Evolutionary conservation across 139 green algal species (phyloP), one percentile per base, ranked within the genome.

Genomic region (Chlorella sp.): DNA sequence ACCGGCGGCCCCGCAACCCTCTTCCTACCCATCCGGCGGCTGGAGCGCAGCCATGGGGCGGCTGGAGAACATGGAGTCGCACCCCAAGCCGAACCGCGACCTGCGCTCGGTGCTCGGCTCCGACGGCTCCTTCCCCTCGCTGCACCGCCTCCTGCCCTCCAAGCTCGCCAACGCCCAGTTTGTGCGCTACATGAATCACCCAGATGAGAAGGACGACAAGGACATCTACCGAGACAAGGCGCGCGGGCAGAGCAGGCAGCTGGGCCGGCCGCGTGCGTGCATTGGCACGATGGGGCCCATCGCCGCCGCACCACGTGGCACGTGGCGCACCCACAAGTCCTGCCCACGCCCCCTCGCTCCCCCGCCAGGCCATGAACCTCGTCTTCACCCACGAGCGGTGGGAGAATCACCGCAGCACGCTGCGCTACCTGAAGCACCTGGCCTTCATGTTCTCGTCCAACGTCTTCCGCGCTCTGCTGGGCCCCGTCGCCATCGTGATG

Each of bases 331-430:
- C n/a, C n/a, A n/a, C n/a, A n/a, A n/a, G n/a, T n/a, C n/a, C n/a
- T 50, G 21, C 9, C 14, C 14, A 51, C 38, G 21, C 7, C 21
- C 38, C 40, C 36, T 7, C 35, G 0, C 50, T 17, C 46, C 19
- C 36, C 27, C 12, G 11, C 36, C 71, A 77, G 56, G 19, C 71
- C 56, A 31, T 31, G 0, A 41, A 77, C 71, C 71, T 56, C 38
- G 76, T 81, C 46, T 84, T 77, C 45, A 85, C 73, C 3, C 79
- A 79, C 78, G 73, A 81, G 40, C 53, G 74, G 29, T 85, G 79
- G 79, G 65, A 70, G 40, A 73, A 70, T 45, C 79, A 85, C 67
- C 61, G 79, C 38, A 75, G 45, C 42, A 74, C 38, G 3, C 25
- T 63, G 29, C 72, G 79, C 55, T 85, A 85, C 41, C 36, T 53